Evolutionary conservation across 192 early-diverging fungal species (phyloP), one percentile per base, ranked within the genome.

Genomic region (Radiomyces spectabilis): DNA sequence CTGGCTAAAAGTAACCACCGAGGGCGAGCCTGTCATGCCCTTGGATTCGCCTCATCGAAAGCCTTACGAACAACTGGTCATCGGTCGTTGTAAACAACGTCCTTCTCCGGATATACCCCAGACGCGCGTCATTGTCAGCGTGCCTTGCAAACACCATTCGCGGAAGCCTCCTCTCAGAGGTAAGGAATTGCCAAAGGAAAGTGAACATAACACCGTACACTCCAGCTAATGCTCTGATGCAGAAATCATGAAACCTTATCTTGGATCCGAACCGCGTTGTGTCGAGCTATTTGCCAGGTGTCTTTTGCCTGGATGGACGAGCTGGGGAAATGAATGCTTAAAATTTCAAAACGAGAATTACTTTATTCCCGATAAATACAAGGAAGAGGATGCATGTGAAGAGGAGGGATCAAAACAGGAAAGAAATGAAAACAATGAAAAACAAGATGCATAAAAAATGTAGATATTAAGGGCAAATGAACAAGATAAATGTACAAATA

Each of bases 291-390:
- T 88, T 69, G 84, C 83, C 10, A 59, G 86, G 15, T 79, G 71
- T 45, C 55, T 84, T 13, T 49, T 67, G 15, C 63, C 69, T 25
- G 78, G 75, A 5, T 83, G 81, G 70, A 60, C 74, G 0, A 68
- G 71, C 19, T 87, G 85, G 85, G 87, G 87, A 1, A 89, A 89
- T 39, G 84, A 89, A 59, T 65, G 68, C 37, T 51, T 85, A 38
- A 61, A 71, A 53, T 84, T 80, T 66, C 79, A 83, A 54, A 65
- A 80, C 34, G 30, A 63, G 26, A 29, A 40, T 27, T 59, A 54
- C 38, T 63, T 59, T 48, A 18, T 13, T 16, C 19, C 15, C 13
- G 19, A 33, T 19, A n/a, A 38, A 26, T 4, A 47, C 19, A 22
- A 25, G 18, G n/a, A n/a, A n/a, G n/a, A n/a, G n/a, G n/a, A n/a